Conservation (phyloP, 495 filamentous ascomycete species). For the Aspergillus heteromorphus region DNA sequence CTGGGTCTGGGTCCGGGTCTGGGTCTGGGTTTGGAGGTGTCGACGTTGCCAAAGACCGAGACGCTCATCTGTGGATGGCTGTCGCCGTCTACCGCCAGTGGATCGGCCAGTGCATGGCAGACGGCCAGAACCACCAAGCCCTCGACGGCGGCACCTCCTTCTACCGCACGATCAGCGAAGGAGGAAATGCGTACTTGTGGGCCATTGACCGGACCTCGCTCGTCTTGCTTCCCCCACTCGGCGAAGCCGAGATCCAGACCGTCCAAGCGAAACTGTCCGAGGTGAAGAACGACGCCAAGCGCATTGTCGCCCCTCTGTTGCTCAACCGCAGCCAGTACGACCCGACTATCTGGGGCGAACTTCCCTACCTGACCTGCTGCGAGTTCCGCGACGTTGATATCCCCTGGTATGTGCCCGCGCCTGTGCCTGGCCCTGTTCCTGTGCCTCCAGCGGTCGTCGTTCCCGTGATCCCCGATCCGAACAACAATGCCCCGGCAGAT, state of each 20-base stretch:
- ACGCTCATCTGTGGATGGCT: slow-evolving; percentile 31
- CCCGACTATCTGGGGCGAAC: slow-evolving; percentile 8
- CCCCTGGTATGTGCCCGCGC: slow-evolving; percentile 20
- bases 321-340: slow-evolving; percentile 18
- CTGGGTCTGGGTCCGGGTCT: too few species aligned
- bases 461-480: too few species aligned
- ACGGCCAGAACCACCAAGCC: slow-evolving; percentile 15
- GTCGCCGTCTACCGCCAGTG: slow-evolving; percentile 26
- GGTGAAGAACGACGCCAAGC: slow-evolving; percentile 28
- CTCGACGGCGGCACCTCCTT: slow-evolving; percentile 29
- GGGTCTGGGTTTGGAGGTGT: too few species aligned
- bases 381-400: slow-evolving; percentile 24
- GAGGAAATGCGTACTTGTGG: slow-evolving; percentile 14
- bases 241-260: slow-evolving; percentile 4
- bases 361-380: slow-evolving; percentile 33
- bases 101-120: slow-evolving; percentile 12
- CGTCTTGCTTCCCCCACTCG: neutral
- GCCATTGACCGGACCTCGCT: neutral
- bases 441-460: too few species aligned
- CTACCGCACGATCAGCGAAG: slow-evolving; percentile 23
- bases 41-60: slow-evolving; percentile 19
- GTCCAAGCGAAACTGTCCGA: slow-evolving; percentile 42
- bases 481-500: too few species aligned
- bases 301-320: slow-evolving; percentile 18
- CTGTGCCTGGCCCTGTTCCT: too few species aligned